These are phyloP conservation scores for Talaromyces funiculosus DNA, from an alignment of 2,329 filamentous ascomycete genomes.

Conservation along the genomic window DNA sequence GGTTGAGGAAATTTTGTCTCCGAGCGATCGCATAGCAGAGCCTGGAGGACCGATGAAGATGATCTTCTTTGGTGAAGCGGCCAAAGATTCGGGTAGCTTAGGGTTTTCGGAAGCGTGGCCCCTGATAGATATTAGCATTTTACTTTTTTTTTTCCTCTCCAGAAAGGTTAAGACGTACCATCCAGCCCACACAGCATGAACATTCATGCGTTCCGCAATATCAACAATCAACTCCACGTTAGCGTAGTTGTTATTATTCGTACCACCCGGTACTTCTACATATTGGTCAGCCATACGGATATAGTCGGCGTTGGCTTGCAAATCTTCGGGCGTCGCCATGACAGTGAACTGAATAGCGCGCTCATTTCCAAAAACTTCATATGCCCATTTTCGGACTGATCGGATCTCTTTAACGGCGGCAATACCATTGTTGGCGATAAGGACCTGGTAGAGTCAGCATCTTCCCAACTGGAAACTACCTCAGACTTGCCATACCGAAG, in stretches of 20 bases:
- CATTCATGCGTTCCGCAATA: slow-evolving; percentile 95
- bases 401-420: slow-evolving; percentile 98
- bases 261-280: slow-evolving; percentile 83
- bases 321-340: slow-evolving; percentile 98
- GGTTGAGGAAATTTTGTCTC: slow-evolving; percentile 99
- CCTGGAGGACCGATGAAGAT: slow-evolving; percentile 98
- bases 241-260: slow-evolving; percentile 99
- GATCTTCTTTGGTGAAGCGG: slow-evolving; percentile 95
- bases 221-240: slow-evolving; percentile 99
- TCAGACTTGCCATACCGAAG: slow-evolving; percentile 91
- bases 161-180: slow-evolving; percentile 55
- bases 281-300: slow-evolving; percentile 99
- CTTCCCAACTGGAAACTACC: too few relatives aligned
- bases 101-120: slow-evolving; percentile 99
- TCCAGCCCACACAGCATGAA: slow-evolving; percentile 98
- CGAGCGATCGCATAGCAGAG: slow-evolving; percentile 96
- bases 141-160: neutral
- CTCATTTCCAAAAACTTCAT: slow-evolving; percentile 98
- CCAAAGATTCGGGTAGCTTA: slow-evolving; percentile 90
- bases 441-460: slow-evolving; percentile 57
- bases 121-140: slow-evolving; percentile 45
- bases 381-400: slow-evolving; percentile 99
- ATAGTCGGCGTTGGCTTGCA: slow-evolving; percentile 96
- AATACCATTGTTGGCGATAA: slow-evolving; percentile 99
- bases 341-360: slow-evolving; percentile 98